Evolutionary conservation across 139 green algal genomes (phyloP), one percentile per base, ranked within the genome.

Genomic region (Zygnema circumcarinatum): DNA sequence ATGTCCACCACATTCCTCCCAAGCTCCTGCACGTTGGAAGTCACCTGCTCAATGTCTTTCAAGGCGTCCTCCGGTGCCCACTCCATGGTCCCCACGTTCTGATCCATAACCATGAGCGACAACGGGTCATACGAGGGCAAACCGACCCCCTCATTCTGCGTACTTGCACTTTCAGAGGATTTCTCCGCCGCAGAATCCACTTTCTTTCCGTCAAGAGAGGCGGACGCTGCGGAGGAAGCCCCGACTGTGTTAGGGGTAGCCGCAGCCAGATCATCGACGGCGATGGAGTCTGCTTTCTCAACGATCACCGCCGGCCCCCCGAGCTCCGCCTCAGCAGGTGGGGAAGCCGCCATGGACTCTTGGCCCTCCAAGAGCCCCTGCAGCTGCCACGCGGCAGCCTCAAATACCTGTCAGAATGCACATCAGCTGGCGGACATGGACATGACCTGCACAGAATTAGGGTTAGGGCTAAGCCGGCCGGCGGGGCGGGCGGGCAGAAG

Each of bases 1-100:
- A 83, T 68, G 11, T 53, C 75, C 36, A 56, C 75, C 31, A 83
- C 75, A 36, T 79, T 79, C 72, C 40, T 79, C 16, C 72, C 72
- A 35, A 83, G 32, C 32, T 52, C 32, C 32, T 78, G 69, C 35
- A 41, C 69, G 35, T 20, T 20, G 11, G 69, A 3, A 22, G 35
- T 78, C 69, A 78, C 69, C 16, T 78, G 35, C 16, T 78, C 69
- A 52, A 78, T 41, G 11, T 78, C 69, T 41, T 78, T 78, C 69
- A 62, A 16, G 16, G 47, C 47, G 7, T 62, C 47, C 16, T 62
- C 47, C 7, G 47, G 7, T 62, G 7, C 47, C 47, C 47, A 62
- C 7, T 62, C 47, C 47, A 25, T 62, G 7, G 7, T 16, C 7
- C 16, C 47, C 47, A 16, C 47, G 16, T 62, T 7, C 47, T 16